A percentile compares a stretch with the other conserved stretches of the same genome.
Evolutionary conservation across 352 stramenopile species (phyloP).

Genomic region (Sclerospora graminicola): DNA sequence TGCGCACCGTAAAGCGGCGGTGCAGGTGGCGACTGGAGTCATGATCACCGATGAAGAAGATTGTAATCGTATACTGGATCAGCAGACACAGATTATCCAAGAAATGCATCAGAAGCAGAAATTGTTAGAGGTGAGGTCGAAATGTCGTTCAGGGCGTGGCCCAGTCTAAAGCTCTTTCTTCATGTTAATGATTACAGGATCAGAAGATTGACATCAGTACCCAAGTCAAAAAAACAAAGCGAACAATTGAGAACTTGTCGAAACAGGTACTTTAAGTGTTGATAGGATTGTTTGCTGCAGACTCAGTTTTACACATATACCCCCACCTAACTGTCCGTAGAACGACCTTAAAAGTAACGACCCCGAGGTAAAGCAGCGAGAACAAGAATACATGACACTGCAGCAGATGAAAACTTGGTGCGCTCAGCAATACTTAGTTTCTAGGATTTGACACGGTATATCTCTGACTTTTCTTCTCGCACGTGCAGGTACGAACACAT

Average conservation of each 20-base stretch:
- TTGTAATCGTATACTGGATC: conserved; percentile 54
- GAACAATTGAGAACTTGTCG: conserved; percentile 35
- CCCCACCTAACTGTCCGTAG: conserved; percentile 6
- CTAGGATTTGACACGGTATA: not conserved
- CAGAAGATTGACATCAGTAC: conserved; percentile 67
- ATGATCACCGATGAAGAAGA: conserved; percentile 80
- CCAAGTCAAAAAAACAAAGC: conserved; percentile 48
- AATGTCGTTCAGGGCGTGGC: not conserved
- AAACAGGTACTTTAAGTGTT: conserved; percentile 32
- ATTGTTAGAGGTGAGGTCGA: conserved; percentile 29
- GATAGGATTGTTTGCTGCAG: conserved; percentile 1
- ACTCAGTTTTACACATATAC: not conserved
- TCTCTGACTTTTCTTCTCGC: not conserved
- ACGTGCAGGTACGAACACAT: conserved; percentile 54
- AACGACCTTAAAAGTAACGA: conserved; percentile 63
- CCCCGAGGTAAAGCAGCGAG: conserved; percentile 56
- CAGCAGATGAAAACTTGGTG: conserved; percentile 73
- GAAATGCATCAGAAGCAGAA: conserved; percentile 63
- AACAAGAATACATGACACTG: conserved; percentile 58
- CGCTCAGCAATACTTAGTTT: not conserved
- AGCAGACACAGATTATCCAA: conserved; percentile 63
- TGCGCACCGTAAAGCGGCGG: conserved; percentile 52
- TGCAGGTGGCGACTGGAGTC: conserved; percentile 56
- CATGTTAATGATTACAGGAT: conserved; percentile 18
- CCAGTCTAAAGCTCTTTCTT: not conserved